Percentiles rank a stretch among this genome's conserved stretches.
These are phyloP conservation scores for Cladochytrium tenue DNA, from an alignment of 371 early-diverging fungal genomes.

Conservation along the genomic window DNA sequence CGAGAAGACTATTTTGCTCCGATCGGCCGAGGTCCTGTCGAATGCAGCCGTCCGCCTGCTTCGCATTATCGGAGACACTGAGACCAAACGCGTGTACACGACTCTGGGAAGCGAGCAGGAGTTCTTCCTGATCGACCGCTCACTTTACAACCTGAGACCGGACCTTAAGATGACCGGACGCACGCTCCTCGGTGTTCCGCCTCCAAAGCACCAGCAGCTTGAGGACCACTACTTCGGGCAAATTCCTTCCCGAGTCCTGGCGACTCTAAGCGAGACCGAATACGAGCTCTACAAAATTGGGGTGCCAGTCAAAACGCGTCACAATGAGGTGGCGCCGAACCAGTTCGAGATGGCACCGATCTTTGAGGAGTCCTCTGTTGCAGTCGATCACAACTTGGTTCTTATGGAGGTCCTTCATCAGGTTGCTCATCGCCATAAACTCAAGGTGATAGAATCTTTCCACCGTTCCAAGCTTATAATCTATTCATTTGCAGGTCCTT, in stretches of 20 bases:
- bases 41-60: constrained; percentile 78
- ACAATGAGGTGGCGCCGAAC: constrained; percentile 98
- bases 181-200: constrained; percentile 88
- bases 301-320: constrained; percentile 97
- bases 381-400: constrained; percentile 98
- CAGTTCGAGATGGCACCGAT: constrained; percentile 98
- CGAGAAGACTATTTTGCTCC: constrained; percentile 94
- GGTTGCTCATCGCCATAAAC: constrained; percentile 94
- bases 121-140: constrained; percentile 95
- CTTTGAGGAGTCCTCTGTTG: constrained; percentile 92
- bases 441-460: constrained; percentile 57
- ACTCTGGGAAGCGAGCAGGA: constrained; percentile 97
- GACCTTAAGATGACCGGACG: constrained; percentile 93
- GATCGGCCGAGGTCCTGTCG: constrained; percentile 84
- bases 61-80: constrained; percentile 55
- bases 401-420: constrained; percentile 96
- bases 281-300: constrained; percentile 90
- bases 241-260: constrained; percentile 90
- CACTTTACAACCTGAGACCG: constrained; percentile 85
- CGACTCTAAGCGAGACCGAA: constrained; percentile 89
- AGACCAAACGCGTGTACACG: constrained; percentile 78
- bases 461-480: background rate
- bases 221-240: constrained; percentile 99
- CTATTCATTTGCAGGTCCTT: constrained; percentile 54
- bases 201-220: constrained; percentile 96